phyloP scores from a whole-genome alignment of 2,329 filamentous ascomycete species.

The Alternaria gansuensis region DNA sequence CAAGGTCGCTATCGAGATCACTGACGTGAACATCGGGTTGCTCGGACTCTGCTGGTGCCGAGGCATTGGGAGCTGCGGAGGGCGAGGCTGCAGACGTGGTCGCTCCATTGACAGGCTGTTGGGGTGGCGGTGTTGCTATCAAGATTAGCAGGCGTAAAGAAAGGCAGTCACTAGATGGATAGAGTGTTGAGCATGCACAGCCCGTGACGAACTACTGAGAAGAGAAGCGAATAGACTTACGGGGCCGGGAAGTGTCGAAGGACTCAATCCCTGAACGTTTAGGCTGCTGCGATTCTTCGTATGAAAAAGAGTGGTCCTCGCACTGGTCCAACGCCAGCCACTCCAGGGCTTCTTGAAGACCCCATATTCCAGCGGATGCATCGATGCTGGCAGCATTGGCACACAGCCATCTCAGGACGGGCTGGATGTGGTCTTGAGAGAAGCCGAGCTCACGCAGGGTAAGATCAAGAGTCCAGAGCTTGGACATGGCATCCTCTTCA shows the following conservation, averaged over 20 bases:
- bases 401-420: constrained; percentile 49
- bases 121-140: constrained; percentile 18
- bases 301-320: constrained; percentile 74
- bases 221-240: too few relatives aligned
- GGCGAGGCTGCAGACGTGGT: background rate
- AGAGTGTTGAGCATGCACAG: too few relatives aligned
- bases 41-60: constrained; percentile 23
- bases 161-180: background rate
- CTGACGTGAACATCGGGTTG: constrained; percentile 54
- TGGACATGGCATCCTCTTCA: constrained; percentile 81
- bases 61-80: constrained; percentile 8
- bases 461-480: constrained; percentile 84
- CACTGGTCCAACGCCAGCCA: constrained; percentile 85
- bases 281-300: constrained; percentile 59
- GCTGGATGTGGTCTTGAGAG: constrained; percentile 52
- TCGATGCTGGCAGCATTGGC: constrained; percentile 55
- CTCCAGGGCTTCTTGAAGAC: constrained; percentile 85
- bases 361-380: constrained; percentile 73
- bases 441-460: constrained; percentile 76
- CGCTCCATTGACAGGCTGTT: constrained; percentile 2
- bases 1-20: constrained; percentile 61
- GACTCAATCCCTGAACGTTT: constrained; percentile 31
- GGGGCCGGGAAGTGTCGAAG: constrained; percentile 38
- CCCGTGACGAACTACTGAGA: too few relatives aligned
- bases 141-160: constrained; percentile 5